Evolutionary conservation across 78 protist species (phyloP).

Genomic region (Polysphondylium violaceum): DNA sequence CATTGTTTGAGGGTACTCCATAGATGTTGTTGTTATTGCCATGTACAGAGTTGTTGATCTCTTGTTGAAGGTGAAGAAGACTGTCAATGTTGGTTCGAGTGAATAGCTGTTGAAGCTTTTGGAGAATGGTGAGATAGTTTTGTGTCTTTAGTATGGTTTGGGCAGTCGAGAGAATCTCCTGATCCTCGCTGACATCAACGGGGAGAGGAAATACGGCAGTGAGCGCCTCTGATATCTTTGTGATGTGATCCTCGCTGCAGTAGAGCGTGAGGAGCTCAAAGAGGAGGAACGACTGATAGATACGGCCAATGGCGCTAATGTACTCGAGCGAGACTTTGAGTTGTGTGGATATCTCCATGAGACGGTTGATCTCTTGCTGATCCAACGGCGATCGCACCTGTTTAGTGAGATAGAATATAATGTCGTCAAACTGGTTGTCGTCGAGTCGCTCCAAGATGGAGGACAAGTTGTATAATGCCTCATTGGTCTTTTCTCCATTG

Average conservation of each 20-base stretch:
- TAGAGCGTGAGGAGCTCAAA: constrained; percentile 26
- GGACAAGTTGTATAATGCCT: constrained; percentile 2
- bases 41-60: neutral
- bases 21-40: neutral
- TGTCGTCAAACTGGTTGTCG: constrained; percentile 33
- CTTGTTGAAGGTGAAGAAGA: constrained; percentile 41
- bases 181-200: neutral
- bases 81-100: constrained; percentile 27
- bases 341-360: neutral
- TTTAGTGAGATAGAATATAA: neutral
- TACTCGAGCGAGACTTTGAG: constrained; percentile 31
- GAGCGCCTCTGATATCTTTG: constrained; percentile 56
- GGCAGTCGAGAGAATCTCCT: neutral
- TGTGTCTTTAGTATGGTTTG: constrained; percentile 16
- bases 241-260: constrained; percentile 53
- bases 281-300: constrained; percentile 18
- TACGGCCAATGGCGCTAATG: constrained; percentile 31
- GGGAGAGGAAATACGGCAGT: constrained; percentile 45
- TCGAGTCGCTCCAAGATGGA: constrained; percentile 11
- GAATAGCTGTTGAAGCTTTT: constrained; percentile 55
- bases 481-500: neutral
- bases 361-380: neutral
- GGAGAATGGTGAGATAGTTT: constrained; percentile 39
- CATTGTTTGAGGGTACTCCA: neutral
- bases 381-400: constrained; percentile 50